Conservation (phyloP, 2,329 filamentous ascomycete species). For the Hortaea werneckii region DNA sequence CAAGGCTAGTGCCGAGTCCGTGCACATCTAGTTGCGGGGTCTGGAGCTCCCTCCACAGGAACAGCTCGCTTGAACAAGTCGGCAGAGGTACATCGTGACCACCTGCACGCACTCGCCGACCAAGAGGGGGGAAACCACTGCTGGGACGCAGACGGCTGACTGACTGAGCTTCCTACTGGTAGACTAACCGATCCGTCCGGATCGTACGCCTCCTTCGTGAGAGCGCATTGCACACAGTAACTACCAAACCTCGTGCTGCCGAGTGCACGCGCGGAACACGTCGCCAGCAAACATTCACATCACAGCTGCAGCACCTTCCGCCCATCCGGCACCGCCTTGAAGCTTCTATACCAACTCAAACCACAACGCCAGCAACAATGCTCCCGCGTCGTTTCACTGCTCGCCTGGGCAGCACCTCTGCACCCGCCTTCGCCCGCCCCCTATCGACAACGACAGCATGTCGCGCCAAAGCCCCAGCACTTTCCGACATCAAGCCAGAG, state of each 20-base stretch:
- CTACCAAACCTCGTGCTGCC: not conserved
- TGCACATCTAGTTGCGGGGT: too few relatives aligned
- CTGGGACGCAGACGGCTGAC: not conserved
- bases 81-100: not conserved
- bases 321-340: too few relatives aligned
- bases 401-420: constrained; percentile 4
- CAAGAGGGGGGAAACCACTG: not conserved
- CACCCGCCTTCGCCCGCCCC: constrained; percentile 7
- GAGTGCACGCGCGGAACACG: not conserved
- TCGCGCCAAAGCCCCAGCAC: constrained; percentile 47
- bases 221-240: not conserved
- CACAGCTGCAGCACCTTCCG: not conserved
- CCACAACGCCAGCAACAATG: constrained; percentile 4
- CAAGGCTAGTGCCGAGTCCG: too few relatives aligned
- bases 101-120: not conserved
- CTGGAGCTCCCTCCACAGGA: not conserved
- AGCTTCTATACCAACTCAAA: too few relatives aligned
- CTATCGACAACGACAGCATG: constrained; percentile 9
- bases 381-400: constrained; percentile 10
- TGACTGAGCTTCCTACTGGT: not conserved
- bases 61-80: not conserved
- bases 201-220: too few relatives aligned
- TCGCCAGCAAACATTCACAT: not conserved
- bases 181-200: not conserved
- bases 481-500: constrained; percentile 73